These are phyloP conservation scores for Solanum virginianum DNA, from an alignment of 257 asterid species.

Conservation along the genomic window DNA sequence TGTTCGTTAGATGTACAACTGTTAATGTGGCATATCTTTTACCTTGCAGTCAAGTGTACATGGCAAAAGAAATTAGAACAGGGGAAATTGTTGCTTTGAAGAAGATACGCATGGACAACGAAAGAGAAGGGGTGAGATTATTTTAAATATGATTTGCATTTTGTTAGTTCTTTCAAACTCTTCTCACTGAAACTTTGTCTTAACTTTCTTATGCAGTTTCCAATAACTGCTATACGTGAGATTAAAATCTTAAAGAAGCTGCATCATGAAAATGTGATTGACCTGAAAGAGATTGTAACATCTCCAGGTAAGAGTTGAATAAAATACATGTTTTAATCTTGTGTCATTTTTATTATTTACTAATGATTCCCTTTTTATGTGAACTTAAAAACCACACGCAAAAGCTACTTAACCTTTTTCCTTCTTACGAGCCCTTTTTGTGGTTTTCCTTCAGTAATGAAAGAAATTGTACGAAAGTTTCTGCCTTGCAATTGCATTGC, in stretches of 20 bases:
- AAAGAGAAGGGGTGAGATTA: constrained; percentile 80
- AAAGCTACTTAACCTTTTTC: background rate
- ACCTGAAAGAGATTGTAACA: constrained; percentile 91
- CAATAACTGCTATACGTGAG: constrained; percentile 92
- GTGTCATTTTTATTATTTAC: background rate
- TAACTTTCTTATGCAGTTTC: constrained; percentile 45
- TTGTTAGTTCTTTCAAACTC: background rate
- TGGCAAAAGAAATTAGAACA: constrained; percentile 75
- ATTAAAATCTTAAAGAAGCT: constrained; percentile 85
- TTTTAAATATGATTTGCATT: background rate
- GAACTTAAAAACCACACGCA: background rate
- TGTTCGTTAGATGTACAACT: background rate
- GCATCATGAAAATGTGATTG: constrained; percentile 80
- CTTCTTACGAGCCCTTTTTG: background rate
- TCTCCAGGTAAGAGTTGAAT: constrained; percentile 55
- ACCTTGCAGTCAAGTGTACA: constrained; percentile 70
- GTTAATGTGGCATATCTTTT: background rate
- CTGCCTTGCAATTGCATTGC: background rate
- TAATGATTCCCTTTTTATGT: background rate
- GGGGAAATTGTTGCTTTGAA: constrained; percentile 93
- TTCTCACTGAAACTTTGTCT: background rate
- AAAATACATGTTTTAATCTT: background rate
- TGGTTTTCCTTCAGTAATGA: background rate
- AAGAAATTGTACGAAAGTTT: background rate
- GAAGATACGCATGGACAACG: constrained; percentile 97